Evolutionary conservation across 495 filamentous ascomycete species (phyloP), one percentile per base, ranked within the genome.

Genomic region (Bacidia rubella): DNA sequence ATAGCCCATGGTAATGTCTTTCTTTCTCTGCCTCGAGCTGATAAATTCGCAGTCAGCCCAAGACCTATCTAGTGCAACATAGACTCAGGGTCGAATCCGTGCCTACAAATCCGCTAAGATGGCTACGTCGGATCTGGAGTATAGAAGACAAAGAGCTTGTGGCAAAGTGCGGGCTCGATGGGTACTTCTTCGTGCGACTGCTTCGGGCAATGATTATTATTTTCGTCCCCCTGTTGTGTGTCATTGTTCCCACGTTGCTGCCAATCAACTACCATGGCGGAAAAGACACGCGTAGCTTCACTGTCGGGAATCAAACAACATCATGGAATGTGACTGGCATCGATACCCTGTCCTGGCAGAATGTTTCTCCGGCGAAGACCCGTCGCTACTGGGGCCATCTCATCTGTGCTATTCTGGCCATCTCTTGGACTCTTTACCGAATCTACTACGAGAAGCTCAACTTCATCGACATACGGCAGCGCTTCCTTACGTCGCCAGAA

Each of bases 211-310:
- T 61, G 48, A 40, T 61, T 26, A 51, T 58, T 17, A 58, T 61
- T 43, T 61, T 61, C 12, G 58, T 56, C 12, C 58, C 58, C 21
- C 54, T 58, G 55, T 55, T 58, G 58, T 35, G 29, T 17, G 22
- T 61, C 15, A 35, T 61, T 39, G 49, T 61, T 35, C 52, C 55
- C 23, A 24, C 57, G 41, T 46, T 61, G 22, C 55, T 61, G 22
- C 58, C 58, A n/a, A 61, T 61, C 48, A 61, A 61, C 24, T 58
- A 61, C 50, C 41, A 61, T 49, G 52, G 52, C 27, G 58, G 58
- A 17, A 56, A 44, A 47, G 52, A 51, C 32, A 56, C 42, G 26
- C 38, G 44, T 25, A 21, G 43, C 21, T 55, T 55, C 38, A 5
- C 24, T 5, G 15, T 51, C 1, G 49, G 48, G 39, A 38, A 32